Conservation (phyloP, 129 eudicot genomes). For the Lonicera japonica region DNA sequence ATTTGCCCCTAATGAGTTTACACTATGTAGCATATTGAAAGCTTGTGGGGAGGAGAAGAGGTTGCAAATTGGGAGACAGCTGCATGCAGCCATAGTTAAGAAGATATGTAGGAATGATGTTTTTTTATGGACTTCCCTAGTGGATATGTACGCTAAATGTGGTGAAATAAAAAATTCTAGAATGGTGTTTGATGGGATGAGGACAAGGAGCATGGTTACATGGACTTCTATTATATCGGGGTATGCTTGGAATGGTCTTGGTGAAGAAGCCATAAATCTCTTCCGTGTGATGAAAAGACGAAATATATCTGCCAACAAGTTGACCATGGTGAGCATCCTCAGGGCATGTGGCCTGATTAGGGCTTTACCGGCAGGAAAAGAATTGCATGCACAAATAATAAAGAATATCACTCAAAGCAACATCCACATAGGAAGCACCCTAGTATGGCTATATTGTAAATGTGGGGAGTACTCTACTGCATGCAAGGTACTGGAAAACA, state of each 20-base stretch:
- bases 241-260: slow-evolving; percentile 70
- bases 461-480: slow-evolving; percentile 62
- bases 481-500: slow-evolving; percentile 41
- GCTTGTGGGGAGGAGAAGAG: slow-evolving; percentile 83
- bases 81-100: slow-evolving; percentile 60
- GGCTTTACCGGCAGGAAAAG: slow-evolving; percentile 57
- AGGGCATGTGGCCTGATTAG: slow-evolving; percentile 68
- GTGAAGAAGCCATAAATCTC: slow-evolving; percentile 62
- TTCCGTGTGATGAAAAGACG: slow-evolving; percentile 68
- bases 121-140: slow-evolving; percentile 56
- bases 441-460: slow-evolving; percentile 88
- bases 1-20: slow-evolving; percentile 65
- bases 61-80: slow-evolving; percentile 56
- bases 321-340: slow-evolving; percentile 74
- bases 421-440: slow-evolving; percentile 67
- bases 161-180: slow-evolving; percentile 59
- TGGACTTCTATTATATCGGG: slow-evolving; percentile 92
- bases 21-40: slow-evolving; percentile 66
- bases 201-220: slow-evolving; percentile 64
- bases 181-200: slow-evolving; percentile 67
- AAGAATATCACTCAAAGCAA: slow-evolving; percentile 50
- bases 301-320: slow-evolving; percentile 47
- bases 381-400: slow-evolving; percentile 70
- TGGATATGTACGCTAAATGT: slow-evolving; percentile 93
- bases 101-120: slow-evolving; percentile 47